A percentile compares a stretch with the other conserved stretches of the same genome.
Evolutionary conservation across 1,284 basidiomycete species (phyloP).

Genomic region (Marasmius fiardii): DNA sequence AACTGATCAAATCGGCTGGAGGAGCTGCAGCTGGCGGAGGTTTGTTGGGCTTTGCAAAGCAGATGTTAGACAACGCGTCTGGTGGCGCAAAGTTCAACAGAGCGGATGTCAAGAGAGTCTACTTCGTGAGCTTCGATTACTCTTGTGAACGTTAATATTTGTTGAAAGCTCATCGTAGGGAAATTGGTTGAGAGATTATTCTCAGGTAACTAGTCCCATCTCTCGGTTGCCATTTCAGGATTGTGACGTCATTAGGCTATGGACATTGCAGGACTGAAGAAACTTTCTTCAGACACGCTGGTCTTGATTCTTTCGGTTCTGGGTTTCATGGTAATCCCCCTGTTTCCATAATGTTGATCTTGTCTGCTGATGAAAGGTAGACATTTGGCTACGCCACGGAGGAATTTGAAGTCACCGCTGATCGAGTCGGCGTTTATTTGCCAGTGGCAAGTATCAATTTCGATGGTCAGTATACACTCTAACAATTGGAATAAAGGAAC

Average conservation of each 20-base stretch:
- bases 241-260: constrained; percentile 49
- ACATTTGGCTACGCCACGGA: constrained; percentile 69
- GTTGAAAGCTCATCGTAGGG: constrained; percentile 33
- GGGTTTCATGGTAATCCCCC: constrained; percentile 55
- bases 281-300: constrained; percentile 63
- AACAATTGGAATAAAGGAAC: constrained; percentile 47
- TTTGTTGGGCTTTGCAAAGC: constrained; percentile 46
- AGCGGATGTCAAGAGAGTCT: constrained; percentile 60
- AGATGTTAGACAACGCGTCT: constrained; percentile 39
- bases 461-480: background rate
- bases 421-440: constrained; percentile 81
- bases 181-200: constrained; percentile 65
- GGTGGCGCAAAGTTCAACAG: constrained; percentile 58
- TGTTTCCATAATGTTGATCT: background rate
- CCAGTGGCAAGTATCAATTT: constrained; percentile 45
- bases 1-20: constrained; percentile 55
- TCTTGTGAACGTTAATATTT: background rate
- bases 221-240: background rate
- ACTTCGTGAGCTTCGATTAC: constrained; percentile 45
- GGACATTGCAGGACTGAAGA: constrained; percentile 71
- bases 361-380: constrained; percentile 24
- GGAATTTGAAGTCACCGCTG: constrained; percentile 81
- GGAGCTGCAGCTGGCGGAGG: constrained; percentile 40
- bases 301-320: constrained; percentile 72
- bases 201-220: constrained; percentile 37